Conservation (phyloP, 805 yeast genomes). For the Ascoidea asiatica region DNA sequence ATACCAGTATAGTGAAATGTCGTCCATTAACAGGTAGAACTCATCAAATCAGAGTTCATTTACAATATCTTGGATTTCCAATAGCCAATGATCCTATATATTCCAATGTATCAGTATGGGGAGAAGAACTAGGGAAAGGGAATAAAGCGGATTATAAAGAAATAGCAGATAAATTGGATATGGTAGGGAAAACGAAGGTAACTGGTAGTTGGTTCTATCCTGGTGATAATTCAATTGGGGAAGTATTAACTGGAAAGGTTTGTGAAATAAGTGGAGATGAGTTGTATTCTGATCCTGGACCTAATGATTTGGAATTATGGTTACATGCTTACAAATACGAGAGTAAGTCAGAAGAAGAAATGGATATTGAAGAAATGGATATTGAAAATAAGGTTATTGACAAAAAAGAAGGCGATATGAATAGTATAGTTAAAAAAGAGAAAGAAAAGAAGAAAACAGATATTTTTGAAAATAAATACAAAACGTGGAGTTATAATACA, state of each 20-base stretch:
- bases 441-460: too few relatives aligned
- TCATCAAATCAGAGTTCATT: constrained; percentile 89
- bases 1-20: constrained; percentile 58
- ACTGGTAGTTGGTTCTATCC: constrained; percentile 2
- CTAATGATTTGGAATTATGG: constrained; percentile 79
- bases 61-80: constrained; percentile 78
- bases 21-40: constrained; percentile 87
- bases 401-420: too few relatives aligned
- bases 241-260: constrained; percentile 38
- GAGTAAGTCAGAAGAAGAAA: too few relatives aligned
- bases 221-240: constrained; percentile 36
- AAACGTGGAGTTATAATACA: constrained; percentile 62
- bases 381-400: too few relatives aligned
- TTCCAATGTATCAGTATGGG: constrained; percentile 74
- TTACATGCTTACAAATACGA: constrained; percentile 79
- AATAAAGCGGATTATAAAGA: constrained; percentile 35
- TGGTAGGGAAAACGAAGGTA: constrained; percentile 20
- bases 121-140: constrained; percentile 51
- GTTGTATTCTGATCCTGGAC: constrained; percentile 78
- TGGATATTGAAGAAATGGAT: too few relatives aligned
- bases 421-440: too few relatives aligned
- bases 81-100: constrained; percentile 72
- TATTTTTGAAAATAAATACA: too few relatives aligned
- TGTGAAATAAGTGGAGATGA: constrained; percentile 62
- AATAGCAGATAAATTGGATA: constrained; percentile 21